phyloP scores from a whole-genome alignment of 305 asterid species.

The Ilex paraguariensis region DNA sequence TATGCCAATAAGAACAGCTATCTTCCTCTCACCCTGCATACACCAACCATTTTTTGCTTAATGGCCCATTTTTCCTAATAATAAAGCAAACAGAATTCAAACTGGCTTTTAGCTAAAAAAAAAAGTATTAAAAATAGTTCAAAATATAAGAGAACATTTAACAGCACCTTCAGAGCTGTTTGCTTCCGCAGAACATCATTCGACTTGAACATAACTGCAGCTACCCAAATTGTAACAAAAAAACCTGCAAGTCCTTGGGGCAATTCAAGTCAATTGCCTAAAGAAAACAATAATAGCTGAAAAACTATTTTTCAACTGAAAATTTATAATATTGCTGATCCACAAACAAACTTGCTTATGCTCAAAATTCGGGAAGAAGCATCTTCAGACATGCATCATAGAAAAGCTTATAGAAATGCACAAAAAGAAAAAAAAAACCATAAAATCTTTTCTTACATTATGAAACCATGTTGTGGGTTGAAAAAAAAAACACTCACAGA shows the following conservation, averaged over 20 bases:
- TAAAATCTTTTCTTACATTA: too few species aligned
- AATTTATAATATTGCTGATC: not conserved
- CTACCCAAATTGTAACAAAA: slow-evolving; percentile 65
- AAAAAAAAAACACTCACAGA: too few species aligned
- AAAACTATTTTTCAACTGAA: not conserved
- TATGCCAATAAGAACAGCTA: slow-evolving; percentile 41
- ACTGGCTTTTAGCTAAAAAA: too few species aligned
- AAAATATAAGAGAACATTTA: not conserved
- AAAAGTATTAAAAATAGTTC: not conserved
- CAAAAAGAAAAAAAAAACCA: not conserved
- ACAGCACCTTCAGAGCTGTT: slow-evolving; percentile 73
- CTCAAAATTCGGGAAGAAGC: not conserved
- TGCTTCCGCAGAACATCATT: slow-evolving; percentile 81
- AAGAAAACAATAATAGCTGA: not conserved
- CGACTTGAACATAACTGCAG: slow-evolving; percentile 76
- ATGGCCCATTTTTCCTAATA: too few species aligned
- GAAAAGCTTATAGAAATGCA: not conserved
- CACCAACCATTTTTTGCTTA: slow-evolving; percentile 2
- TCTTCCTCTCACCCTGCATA: slow-evolving; percentile 71
- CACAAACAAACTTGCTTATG: too few species aligned
- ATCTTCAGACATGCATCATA: not conserved
- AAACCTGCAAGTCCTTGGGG: slow-evolving; percentile 48
- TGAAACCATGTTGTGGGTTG: too few species aligned
- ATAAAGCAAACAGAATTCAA: too few species aligned
- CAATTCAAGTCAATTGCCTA: slow-evolving; percentile 10